Evolutionary conservation across 208 protist genomes (phyloP).

Genomic region (Sergeia podlipaevii): DNA sequence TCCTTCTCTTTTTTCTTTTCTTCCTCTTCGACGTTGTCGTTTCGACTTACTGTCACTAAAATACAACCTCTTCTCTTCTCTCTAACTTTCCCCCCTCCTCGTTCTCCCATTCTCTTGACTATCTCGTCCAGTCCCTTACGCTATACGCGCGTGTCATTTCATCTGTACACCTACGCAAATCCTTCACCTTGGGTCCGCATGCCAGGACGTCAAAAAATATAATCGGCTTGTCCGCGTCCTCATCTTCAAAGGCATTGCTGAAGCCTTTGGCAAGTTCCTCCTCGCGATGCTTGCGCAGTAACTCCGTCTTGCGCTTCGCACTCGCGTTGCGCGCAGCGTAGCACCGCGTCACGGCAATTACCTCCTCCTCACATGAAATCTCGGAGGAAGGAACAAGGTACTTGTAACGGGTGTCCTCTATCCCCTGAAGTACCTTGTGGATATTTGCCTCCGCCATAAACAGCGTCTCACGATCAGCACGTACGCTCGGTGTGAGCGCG

Average conservation of each 20-base stretch:
- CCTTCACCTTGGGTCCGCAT: slow-evolving; percentile 43
- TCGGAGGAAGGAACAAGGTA: slow-evolving; percentile 63
- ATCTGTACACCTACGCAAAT: slow-evolving; percentile 36
- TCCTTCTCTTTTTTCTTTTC: slow-evolving; percentile 6
- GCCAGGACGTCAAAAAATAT: slow-evolving; percentile 35
- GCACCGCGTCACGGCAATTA: slow-evolving; percentile 51
- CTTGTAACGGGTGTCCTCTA: slow-evolving; percentile 70
- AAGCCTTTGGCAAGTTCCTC: slow-evolving; percentile 7
- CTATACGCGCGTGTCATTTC: slow-evolving; percentile 39
- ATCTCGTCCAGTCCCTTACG: not conserved
- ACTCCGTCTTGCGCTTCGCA: not conserved
- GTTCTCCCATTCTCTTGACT: no score
- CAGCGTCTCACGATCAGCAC: slow-evolving; percentile 54
- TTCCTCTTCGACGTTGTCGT: slow-evolving; percentile 12
- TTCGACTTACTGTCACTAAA: no score
- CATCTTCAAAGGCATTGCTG: slow-evolving; percentile 5
- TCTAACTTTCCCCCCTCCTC: no score
- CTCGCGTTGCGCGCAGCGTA: slow-evolving; percentile 43
- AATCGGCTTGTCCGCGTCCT: slow-evolving; percentile 6
- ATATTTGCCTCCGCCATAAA: slow-evolving; percentile 55
- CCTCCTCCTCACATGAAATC: slow-evolving; percentile 56
- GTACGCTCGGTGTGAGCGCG: slow-evolving; percentile 32
- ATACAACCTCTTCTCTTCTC: no score
- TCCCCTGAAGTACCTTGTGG: slow-evolving; percentile 54
- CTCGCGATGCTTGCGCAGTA: slow-evolving; percentile 5